These are phyloP conservation scores for Xerocomus nothofagi DNA, from an alignment of 1,284 basidiomycete species.

Conservation along the genomic window DNA sequence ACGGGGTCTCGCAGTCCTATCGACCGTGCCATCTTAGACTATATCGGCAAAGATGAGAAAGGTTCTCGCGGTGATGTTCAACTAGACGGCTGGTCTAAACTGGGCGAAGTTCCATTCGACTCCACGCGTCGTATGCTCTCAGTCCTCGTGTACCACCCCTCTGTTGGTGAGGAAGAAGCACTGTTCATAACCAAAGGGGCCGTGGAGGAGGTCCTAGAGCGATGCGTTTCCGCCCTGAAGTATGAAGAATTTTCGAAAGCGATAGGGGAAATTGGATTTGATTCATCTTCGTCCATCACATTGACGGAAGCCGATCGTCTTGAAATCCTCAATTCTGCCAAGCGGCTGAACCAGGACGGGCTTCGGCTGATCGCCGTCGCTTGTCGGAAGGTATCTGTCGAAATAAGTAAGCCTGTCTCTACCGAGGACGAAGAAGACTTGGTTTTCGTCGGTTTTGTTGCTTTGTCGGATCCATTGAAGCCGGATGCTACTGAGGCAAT, in stretches of 20 bases:
- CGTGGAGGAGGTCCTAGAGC: conserved; percentile 34
- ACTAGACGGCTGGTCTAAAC: conserved; percentile 26
- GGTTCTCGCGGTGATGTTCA: conserved; percentile 6
- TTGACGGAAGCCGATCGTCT: conserved; percentile 24
- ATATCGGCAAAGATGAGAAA: conserved; percentile 24
- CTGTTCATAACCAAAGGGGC: conserved; percentile 33
- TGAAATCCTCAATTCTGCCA: conserved; percentile 30
- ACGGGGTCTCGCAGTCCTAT: conserved; percentile 35
- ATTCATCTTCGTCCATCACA: conserved; percentile 13
- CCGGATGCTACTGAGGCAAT: conserved; percentile 35
- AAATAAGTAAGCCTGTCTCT: conserved; percentile 18
- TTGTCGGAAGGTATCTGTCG: conserved; percentile 24
- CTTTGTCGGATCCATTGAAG: conserved; percentile 33
- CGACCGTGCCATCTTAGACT: conserved; percentile 33
- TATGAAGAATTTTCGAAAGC: conserved; percentile 19
- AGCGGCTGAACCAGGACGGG: conserved; percentile 32
- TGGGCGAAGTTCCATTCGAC: conserved; percentile 35
- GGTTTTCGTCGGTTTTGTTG: conserved; percentile 32
- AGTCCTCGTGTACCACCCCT: conserved; percentile 19
- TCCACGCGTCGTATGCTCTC: conserved; percentile 36
- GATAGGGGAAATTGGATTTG: conserved; percentile 16
- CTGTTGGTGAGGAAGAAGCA: conserved; percentile 17
- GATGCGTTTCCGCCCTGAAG: conserved; percentile 28
- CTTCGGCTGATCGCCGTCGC: conserved; percentile 34
- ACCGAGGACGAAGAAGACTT: conserved; percentile 31